Evolutionary conservation across 1,139 yeast genomes (phyloP).

Genomic region (Pichia norvegensis): DNA sequence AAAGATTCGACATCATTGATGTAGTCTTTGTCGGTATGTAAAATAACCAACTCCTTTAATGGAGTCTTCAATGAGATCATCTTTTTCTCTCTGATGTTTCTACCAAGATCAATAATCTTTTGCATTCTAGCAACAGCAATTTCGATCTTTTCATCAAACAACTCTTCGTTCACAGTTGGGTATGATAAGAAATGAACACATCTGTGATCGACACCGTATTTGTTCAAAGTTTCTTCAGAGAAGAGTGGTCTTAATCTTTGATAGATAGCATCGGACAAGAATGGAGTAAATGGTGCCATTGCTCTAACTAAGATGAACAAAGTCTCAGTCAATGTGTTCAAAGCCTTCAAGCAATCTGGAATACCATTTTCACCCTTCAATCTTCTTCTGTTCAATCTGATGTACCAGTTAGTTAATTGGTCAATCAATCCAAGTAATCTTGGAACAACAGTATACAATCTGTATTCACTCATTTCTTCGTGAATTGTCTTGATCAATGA

Average conservation of each 20-base stretch:
- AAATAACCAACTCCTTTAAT: slow-evolving; percentile 74
- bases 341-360: slow-evolving; percentile 76
- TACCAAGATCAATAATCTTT: slow-evolving; percentile 90
- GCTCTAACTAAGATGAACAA: slow-evolving; percentile 83
- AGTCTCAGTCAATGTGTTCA: slow-evolving; percentile 87
- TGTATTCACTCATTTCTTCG: slow-evolving; percentile 80
- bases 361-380: slow-evolving; percentile 88
- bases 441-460: slow-evolving; percentile 94
- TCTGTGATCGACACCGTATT: slow-evolving; percentile 50
- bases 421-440: slow-evolving; percentile 81
- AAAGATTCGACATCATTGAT: slow-evolving; percentile 72
- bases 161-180: slow-evolving; percentile 78
- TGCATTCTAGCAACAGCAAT: slow-evolving; percentile 93
- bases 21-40: slow-evolving; percentile 71
- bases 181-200: slow-evolving; percentile 90
- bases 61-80: slow-evolving; percentile 92
- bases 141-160: slow-evolving; percentile 72
- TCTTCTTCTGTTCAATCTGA: slow-evolving; percentile 96
- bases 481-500: slow-evolving; percentile 81
- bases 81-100: slow-evolving; percentile 95
- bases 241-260: slow-evolving; percentile 62
- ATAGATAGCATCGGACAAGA: slow-evolving; percentile 84
- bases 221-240: slow-evolving; percentile 43
- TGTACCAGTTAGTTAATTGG: slow-evolving; percentile 97
- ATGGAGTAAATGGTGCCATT: slow-evolving; percentile 99